Percentiles rank a stretch among this genome's conserved stretches.
Evolutionary conservation across 345 rosid species (phyloP).

Genomic region (Pugionium cornutum): DNA sequence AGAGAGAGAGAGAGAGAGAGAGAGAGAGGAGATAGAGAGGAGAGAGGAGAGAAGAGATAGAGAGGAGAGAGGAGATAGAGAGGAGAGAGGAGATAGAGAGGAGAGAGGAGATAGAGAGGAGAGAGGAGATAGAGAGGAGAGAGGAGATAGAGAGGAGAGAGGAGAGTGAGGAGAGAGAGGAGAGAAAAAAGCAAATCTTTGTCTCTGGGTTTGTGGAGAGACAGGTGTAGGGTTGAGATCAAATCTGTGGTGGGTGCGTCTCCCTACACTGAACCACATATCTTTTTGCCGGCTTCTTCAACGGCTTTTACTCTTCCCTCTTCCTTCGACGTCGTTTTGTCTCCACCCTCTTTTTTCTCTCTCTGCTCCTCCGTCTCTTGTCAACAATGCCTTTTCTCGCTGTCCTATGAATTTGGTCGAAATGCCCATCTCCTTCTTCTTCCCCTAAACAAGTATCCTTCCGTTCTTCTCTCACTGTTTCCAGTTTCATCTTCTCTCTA

Average conservation of each 20-base stretch:
- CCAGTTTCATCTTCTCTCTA: slow-evolving; percentile 9
- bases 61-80: no score
- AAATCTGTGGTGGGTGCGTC: slow-evolving; percentile 35
- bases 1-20: no score
- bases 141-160: no score
- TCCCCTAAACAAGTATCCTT: slow-evolving; percentile 1
- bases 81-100: no score
- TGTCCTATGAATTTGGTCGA: slow-evolving; percentile 21
- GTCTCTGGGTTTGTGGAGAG: slow-evolving; percentile 35
- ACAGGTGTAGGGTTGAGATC: slow-evolving; percentile 44
- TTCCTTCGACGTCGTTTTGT: slow-evolving; percentile 44
- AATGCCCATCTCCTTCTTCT: slow-evolving; percentile 13
- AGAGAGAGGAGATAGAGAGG: no score
- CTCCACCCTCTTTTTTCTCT: slow-evolving; percentile 24
- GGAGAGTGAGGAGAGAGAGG: no score
- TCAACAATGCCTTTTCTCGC: slow-evolving; percentile 30
- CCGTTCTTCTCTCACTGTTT: slow-evolving; percentile 5
- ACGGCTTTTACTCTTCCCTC: slow-evolving; percentile 41
- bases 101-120: no score
- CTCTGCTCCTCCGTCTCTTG: slow-evolving; percentile 25
- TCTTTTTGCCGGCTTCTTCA: slow-evolving; percentile 47
- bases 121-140: no score
- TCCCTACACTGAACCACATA: slow-evolving; percentile 44
- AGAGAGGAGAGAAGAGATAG: no score
- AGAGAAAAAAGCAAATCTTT: slow-evolving; percentile 36